Evolutionary conservation across 768 basidiomycete species (phyloP).

Genomic region (Xerocomellus amylosporus): DNA sequence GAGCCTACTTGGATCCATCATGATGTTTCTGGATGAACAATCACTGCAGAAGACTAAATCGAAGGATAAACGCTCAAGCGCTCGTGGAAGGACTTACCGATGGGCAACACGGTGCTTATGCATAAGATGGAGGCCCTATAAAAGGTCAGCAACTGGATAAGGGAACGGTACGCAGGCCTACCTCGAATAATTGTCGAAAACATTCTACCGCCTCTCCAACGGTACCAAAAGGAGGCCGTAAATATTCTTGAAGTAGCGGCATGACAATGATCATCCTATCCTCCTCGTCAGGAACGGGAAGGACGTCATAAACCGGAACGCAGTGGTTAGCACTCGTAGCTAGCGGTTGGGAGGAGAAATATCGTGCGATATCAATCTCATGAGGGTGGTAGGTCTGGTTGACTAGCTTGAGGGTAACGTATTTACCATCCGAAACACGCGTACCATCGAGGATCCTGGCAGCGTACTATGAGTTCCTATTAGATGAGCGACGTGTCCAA

Average conservation of each 20-base stretch:
- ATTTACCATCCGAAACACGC: slow-evolving; percentile 26
- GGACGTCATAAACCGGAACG: slow-evolving; percentile 28
- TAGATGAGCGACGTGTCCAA: slow-evolving; percentile 17
- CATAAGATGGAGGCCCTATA: slow-evolving; percentile 27
- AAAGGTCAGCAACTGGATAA: neutral
- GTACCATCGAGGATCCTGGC: slow-evolving; percentile 29
- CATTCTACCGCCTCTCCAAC: slow-evolving; percentile 21
- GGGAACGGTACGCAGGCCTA: neutral
- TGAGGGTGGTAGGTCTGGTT: slow-evolving; percentile 12
- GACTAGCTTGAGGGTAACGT: slow-evolving; percentile 33
- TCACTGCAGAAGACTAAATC: slow-evolving; percentile 18
- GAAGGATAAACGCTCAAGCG: neutral
- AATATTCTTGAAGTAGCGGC: slow-evolving; percentile 33
- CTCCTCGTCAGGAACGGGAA: slow-evolving; percentile 10
- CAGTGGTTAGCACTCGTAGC: slow-evolving; percentile 32
- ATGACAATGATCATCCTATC: slow-evolving; percentile 28
- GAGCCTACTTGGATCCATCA: slow-evolving; percentile 28
- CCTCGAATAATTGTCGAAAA: slow-evolving; percentile 33
- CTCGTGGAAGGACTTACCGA: neutral
- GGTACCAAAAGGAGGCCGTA: slow-evolving; percentile 30
- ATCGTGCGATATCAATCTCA: slow-evolving; percentile 33
- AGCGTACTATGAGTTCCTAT: slow-evolving; percentile 3
- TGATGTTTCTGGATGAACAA: slow-evolving; percentile 32
- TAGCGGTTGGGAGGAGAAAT: slow-evolving; percentile 6
- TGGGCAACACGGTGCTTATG: slow-evolving; percentile 21